Conservation (phyloP, 176 grass and related monocot species). For the Urochloa ruziziensis region DNA sequence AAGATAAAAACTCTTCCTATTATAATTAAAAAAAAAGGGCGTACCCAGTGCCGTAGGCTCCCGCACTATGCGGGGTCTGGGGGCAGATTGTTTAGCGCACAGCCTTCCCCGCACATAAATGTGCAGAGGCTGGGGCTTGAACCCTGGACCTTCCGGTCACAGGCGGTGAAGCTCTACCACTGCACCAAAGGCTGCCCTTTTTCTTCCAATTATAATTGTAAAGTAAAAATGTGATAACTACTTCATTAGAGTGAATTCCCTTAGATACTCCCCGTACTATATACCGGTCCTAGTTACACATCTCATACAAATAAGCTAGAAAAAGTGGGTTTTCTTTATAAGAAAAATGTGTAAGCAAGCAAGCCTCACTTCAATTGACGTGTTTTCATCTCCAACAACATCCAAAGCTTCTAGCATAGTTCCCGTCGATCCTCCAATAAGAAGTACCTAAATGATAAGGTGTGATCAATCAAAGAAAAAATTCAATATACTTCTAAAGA, state of each 20-base stretch:
- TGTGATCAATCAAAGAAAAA: conserved; percentile 13
- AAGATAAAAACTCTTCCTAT: not conserved
- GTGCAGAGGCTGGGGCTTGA: no score
- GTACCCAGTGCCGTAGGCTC: no score
- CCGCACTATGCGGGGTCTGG: no score
- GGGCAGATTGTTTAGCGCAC: no score
- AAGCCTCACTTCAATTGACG: conserved; percentile 61
- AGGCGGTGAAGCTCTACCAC: no score
- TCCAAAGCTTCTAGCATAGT: conserved; percentile 93
- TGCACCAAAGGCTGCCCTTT: no score
- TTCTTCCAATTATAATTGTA: not conserved
- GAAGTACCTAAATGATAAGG: conserved; percentile 62
- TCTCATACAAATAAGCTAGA: not conserved
- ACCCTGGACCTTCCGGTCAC: no score
- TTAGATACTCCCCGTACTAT: not conserved
- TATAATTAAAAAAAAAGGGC: no score
- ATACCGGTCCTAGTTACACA: not conserved
- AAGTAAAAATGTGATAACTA: not conserved
- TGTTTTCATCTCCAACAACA: conserved; percentile 75
- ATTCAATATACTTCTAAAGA: not conserved
- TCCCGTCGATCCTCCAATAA: conserved; percentile 96
- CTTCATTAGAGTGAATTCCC: not conserved
- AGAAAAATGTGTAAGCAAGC: not conserved
- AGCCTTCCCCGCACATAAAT: no score
- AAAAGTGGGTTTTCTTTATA: not conserved